Percentiles rank a stretch among this genome's conserved stretches.
Conservation (phyloP, 306 rosid species). For the Lathyrus sativus region DNA sequence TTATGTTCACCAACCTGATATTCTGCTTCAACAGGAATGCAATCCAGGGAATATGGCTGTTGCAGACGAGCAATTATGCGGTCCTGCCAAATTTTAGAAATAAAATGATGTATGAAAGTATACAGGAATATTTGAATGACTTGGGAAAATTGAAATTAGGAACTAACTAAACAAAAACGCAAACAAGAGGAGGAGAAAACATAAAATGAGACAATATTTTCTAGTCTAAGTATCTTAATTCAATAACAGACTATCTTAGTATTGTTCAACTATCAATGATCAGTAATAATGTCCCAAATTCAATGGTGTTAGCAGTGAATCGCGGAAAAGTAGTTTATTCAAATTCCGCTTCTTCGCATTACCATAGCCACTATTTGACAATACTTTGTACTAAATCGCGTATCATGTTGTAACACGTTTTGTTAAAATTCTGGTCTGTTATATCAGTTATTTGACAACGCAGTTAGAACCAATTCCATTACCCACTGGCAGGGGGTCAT, state of each 20-base stretch:
- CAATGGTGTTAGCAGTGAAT: not conserved
- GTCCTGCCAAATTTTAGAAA: constrained; percentile 60
- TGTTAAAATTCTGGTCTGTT: not conserved
- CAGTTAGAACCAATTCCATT: not conserved
- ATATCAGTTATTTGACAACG: not conserved
- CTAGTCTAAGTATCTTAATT: not conserved
- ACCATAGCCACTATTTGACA: not conserved
- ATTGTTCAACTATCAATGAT: not conserved
- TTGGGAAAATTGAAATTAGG: not conserved
- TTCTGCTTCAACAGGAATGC: constrained; percentile 99
- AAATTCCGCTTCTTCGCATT: not conserved
- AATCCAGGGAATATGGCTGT: constrained; percentile 95
- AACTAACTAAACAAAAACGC: not conserved
- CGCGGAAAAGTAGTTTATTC: not conserved
- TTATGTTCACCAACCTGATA: constrained; percentile 67
- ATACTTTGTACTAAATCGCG: not conserved
- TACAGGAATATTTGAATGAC: not conserved
- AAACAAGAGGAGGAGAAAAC: constrained; percentile 8
- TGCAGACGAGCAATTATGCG: constrained; percentile 95
- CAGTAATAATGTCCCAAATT: too few relatives aligned
- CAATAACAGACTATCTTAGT: not conserved
- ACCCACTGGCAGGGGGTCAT: too few relatives aligned
- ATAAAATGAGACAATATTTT: constrained; percentile 17
- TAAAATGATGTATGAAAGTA: not conserved
- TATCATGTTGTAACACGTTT: not conserved